Base-by-base conservation (phyloP, 2,329 filamentous ascomycete genomes). In the Fusarium goolgardi region DNA sequence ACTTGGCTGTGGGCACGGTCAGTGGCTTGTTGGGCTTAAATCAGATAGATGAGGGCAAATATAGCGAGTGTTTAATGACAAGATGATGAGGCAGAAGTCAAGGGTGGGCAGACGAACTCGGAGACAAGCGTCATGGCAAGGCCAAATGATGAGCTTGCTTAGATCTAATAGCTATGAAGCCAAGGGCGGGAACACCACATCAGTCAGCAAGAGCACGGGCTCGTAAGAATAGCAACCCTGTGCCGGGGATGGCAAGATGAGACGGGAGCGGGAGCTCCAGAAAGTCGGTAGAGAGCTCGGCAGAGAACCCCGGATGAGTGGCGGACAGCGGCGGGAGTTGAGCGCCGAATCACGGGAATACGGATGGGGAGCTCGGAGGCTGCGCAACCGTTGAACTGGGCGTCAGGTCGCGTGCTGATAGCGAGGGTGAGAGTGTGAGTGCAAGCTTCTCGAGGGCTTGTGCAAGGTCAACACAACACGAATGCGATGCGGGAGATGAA, bases 1-100 rank as follows among this genome's bases (percentile, higher is more conserved):
- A 91, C 84, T 78, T 89, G 87, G 75, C 85, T 88, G 71, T 63
- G 60, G 55, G 34, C 23, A 60, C 44, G 37, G 63, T 74, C 49
- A 76, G 67, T 53, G 57, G 55, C 41, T 61, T 44, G 32, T 16
- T 56, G 31, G 52, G 32, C 35, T 51, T 55, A 54, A 43, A 45
- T 39, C 37, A 56, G 32, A 59, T 32, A 32, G 32, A 43, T 46
- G 59, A 44, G 29, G 46, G 51, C n/a, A 35, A 37, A 23, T 27
- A 37, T n/a, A 25, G 32, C 27, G 32, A 25, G 21, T 32, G 20
- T 39, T 32, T 6, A 34, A 45, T 50, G 20, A 20, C 55, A 29
- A 59, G 47, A 39, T 32, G 41, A 23, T 21, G 35, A 20, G 54
- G 43, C 37, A 52, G 46, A 51, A 45, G 43, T 51, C 59, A 63